A percentile compares a stretch with the other conserved stretches of the same genome.
Evolutionary conservation across 192 early-diverging fungal species (phyloP).

Genomic region (Pecoramyces ruminantium): DNA sequence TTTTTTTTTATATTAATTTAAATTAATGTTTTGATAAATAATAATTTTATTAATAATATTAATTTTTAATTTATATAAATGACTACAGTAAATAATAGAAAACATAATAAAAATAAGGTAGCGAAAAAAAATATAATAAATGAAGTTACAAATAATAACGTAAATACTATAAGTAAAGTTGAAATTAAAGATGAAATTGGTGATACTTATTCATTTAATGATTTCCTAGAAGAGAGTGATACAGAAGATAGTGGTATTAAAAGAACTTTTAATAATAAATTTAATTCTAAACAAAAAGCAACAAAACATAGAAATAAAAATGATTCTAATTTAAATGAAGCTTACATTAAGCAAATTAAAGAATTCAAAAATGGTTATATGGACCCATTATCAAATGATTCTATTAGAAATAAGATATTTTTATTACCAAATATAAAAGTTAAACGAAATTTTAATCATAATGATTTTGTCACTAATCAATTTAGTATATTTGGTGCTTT

Average conservation of each 20-base stretch:
- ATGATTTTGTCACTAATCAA: neutral
- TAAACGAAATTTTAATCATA: neutral
- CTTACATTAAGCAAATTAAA: neutral
- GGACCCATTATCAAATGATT: neutral
- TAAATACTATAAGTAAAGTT: neutral
- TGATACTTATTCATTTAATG: neutral
- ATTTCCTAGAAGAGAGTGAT: neutral
- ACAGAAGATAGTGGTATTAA: neutral
- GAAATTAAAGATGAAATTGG: neutral
- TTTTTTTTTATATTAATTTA: too few relatives aligned
- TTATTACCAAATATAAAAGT: neutral
- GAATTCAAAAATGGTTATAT: too few relatives aligned
- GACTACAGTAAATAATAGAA: too few relatives aligned
- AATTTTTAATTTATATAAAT: too few relatives aligned
- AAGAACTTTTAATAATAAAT: neutral
- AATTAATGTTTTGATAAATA: too few relatives aligned
- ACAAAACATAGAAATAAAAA: neutral
- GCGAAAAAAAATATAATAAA: too few relatives aligned
- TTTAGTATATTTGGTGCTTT: neutral
- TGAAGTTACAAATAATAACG: too few relatives aligned
- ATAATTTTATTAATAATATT: too few relatives aligned
- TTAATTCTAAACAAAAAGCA: neutral
- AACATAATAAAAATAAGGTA: too few relatives aligned
- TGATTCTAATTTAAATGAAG: neutral
- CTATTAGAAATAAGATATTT: neutral